Percentiles rank a stretch among this genome's conserved stretches.
Evolutionary conservation across 768 basidiomycete genomes (phyloP).

Genomic region (Suillus bovinus): DNA sequence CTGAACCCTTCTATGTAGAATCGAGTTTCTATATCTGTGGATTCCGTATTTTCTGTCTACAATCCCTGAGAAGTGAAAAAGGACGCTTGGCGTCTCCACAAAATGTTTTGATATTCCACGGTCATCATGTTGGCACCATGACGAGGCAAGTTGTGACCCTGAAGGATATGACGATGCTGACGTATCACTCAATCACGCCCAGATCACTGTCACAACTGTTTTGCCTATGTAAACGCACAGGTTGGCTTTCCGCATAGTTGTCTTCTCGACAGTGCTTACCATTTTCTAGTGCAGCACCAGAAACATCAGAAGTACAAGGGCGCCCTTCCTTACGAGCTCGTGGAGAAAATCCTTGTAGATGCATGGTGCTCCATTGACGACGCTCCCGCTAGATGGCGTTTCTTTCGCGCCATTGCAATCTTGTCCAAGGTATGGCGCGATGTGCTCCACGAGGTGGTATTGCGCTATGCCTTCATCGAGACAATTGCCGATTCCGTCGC

Average conservation of each 20-base stretch:
- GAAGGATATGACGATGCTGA: neutral
- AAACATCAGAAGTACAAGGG: neutral
- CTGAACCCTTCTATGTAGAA: neutral
- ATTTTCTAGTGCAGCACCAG: neutral
- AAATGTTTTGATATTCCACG: neutral
- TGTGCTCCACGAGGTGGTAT: slow-evolving; percentile 7
- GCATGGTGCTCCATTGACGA: slow-evolving; percentile 7
- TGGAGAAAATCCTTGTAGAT: slow-evolving; percentile 4
- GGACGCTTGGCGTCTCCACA: neutral
- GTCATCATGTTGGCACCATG: neutral
- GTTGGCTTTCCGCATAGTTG: neutral
- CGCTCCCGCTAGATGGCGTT: neutral
- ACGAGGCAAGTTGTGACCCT: neutral
- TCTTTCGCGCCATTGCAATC: slow-evolving; percentile 4
- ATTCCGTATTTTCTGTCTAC: neutral
- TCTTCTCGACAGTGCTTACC: neutral
- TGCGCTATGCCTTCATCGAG: slow-evolving; percentile 9
- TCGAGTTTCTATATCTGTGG: neutral
- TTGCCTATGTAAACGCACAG: slow-evolving; percentile 1
- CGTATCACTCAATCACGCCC: no score
- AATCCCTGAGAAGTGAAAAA: neutral
- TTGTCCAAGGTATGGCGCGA: slow-evolving; percentile 8
- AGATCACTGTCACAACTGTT: neutral
- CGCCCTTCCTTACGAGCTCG: slow-evolving; percentile 7
- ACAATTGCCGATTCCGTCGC: neutral